Base-by-base conservation (phyloP, 176 grass and related monocot genomes). In the Saccharum spontaneum region DNA sequence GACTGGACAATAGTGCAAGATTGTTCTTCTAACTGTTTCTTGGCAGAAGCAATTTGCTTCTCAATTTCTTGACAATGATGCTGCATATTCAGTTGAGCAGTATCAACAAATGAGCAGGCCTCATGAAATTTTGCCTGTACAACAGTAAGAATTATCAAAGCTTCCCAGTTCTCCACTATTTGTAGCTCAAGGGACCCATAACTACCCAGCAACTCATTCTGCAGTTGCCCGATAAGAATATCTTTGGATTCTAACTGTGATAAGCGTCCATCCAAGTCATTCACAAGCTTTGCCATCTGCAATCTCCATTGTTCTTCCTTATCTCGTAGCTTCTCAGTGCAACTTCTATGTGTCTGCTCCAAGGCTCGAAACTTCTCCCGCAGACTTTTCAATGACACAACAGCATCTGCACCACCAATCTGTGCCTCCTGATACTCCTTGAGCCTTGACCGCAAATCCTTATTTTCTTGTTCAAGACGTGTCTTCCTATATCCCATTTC, bases 361-460 rank as follows among this genome's bases (percentile, higher is more conserved):
- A 95, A 69, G 87, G 83, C 81, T 57, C 43, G 83, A 86, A 90
- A 90, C 50, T 98, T 98, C 77, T 92, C 86, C 20, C 67, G 76
- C 76, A 89, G 83, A 81, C 45, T 60, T 77, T 94, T 94, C 66
- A 83, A 31, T 4, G 72, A 76, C 23, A 36, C 76, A 40, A 34
- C 31, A 71, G 87, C 76, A 88, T 87, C 87, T 45, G 88, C 77
- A 16, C 87, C 89, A 33, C 33, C 66, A 77, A 94, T 90, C 69
- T 98, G 80, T 82, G 87, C 68, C 65, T 95, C 88, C 48, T 95
- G 93, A 71, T 89, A 89, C 71, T 98, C 91, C 84, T 92, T 94
- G 60, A 98, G 30, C 6, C 36, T 90, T 14, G 62, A 75, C 71
- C 71, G 75, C 78, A 98, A 18, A 20, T 95, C 93, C 48, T 76